Evolutionary conservation across 495 filamentous ascomycete species (phyloP).

Genomic region (Pyronema omphalodes): DNA sequence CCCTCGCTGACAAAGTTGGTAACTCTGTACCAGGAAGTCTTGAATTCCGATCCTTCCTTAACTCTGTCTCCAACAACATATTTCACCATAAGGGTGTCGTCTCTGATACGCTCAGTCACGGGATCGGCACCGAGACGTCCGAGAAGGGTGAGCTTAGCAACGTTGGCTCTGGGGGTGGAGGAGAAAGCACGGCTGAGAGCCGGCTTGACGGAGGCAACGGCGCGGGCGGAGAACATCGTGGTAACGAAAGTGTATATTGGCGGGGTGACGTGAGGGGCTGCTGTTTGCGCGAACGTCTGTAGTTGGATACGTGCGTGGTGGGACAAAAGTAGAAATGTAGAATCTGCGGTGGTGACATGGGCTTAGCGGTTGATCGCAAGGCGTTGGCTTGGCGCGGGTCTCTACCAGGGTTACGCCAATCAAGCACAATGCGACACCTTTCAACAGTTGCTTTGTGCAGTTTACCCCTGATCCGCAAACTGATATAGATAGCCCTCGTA

Average conservation of each 20-base stretch:
- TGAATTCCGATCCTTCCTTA: not conserved
- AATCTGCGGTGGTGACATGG: not conserved
- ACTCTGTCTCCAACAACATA: not conserved
- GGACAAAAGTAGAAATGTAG: not conserved
- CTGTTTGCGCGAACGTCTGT: not conserved
- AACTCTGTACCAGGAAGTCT: not conserved
- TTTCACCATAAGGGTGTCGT: not conserved
- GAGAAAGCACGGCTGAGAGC: not conserved
- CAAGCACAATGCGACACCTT: not conserved
- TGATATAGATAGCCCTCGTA: not conserved
- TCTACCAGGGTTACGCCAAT: not conserved
- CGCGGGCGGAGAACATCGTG: slow-evolving; percentile 2
- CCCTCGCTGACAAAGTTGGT: not conserved
- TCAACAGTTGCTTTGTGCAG: not conserved
- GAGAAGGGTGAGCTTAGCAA: not conserved
- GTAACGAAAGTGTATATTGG: not conserved
- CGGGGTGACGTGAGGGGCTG: not conserved
- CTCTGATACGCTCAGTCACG: not conserved
- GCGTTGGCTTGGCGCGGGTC: not conserved
- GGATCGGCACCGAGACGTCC: not conserved
- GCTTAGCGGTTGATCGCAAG: not conserved
- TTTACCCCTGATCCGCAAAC: not conserved
- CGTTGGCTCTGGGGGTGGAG: not conserved
- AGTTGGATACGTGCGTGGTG: not conserved
- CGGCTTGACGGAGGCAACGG: not conserved